A percentile compares a stretch with the other conserved stretches of the same genome.
Conservation (phyloP, 2,329 filamentous ascomycete species). For the Clarireedia monteithiana region DNA sequence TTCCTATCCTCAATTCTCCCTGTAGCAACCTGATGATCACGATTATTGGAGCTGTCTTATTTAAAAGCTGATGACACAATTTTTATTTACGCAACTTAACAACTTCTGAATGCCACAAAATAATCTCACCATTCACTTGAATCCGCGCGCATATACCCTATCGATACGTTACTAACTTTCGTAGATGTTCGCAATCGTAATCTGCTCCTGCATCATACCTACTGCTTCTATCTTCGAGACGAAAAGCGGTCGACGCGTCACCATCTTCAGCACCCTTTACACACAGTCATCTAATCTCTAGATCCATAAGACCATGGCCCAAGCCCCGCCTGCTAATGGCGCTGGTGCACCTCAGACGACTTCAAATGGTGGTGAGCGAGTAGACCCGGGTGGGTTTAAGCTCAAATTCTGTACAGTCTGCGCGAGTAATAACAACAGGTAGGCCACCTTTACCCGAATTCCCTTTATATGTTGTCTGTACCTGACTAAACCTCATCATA, state of each 20-base stretch:
- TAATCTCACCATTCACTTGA: background rate
- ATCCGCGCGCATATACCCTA: background rate
- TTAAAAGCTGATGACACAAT: conserved; percentile 18
- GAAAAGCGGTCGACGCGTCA: background rate
- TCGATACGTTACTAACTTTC: conserved; percentile 5
- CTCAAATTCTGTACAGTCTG: conserved; percentile 98
- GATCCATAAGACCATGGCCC: conserved; percentile 5
- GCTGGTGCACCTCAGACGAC: conserved; percentile 6
- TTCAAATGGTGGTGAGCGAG: conserved; percentile 18
- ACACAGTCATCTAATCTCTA: background rate
- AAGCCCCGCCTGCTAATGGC: conserved; percentile 14
- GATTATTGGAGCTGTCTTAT: conserved; percentile 24
- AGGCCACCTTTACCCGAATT: conserved; percentile 26
- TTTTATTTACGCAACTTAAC: conserved; percentile 17
- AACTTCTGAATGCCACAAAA: conserved; percentile 16
- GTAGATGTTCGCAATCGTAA: background rate
- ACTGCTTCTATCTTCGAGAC: background rate
- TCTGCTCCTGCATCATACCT: background rate
- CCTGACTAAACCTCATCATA: conserved; percentile 29
- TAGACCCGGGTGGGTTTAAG: conserved; percentile 55
- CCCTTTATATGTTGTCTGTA: background rate
- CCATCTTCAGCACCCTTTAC: background rate
- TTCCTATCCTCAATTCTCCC: background rate
- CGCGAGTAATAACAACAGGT: conserved; percentile 96
- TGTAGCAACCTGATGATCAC: conserved; percentile 17